These are phyloP conservation scores for Trichoderma gamsii DNA, from an alignment of 495 filamentous ascomycete species.

Conservation along the genomic window DNA sequence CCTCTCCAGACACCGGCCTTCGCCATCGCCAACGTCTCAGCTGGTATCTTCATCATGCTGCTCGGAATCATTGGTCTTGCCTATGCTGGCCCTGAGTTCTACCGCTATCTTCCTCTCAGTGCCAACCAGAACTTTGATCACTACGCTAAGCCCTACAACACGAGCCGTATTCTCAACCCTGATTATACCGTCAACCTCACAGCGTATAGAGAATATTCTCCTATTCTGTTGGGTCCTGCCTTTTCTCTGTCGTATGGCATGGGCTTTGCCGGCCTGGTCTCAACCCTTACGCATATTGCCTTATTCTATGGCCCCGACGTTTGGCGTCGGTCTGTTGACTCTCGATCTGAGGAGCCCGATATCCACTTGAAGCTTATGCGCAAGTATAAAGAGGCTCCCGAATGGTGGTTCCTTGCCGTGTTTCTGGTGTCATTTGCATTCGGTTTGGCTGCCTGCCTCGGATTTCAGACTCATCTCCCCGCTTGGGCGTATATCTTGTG, in stretches of 20 bases:
- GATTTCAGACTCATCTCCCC: constrained; percentile 42
- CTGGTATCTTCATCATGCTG: constrained; percentile 34
- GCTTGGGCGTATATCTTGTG: constrained; percentile 55
- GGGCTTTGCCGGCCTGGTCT: constrained; percentile 52
- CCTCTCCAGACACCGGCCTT: constrained; percentile 51
- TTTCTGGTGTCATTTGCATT: constrained; percentile 46
- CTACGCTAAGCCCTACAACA: constrained; percentile 45
- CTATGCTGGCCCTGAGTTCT: constrained; percentile 48
- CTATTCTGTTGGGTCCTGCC: constrained; percentile 55
- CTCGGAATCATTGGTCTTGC: constrained; percentile 36
- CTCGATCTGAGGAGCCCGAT: constrained; percentile 51
- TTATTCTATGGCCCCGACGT: constrained; percentile 54
- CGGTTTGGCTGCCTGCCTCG: constrained; percentile 45
- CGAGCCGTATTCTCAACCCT: constrained; percentile 46
- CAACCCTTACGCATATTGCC: constrained; percentile 48
- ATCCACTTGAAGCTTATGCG: constrained; percentile 59
- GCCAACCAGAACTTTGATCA: constrained; percentile 50
- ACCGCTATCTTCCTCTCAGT: constrained; percentile 33
- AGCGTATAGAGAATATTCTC: constrained; percentile 53
- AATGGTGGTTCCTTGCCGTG: constrained; percentile 57
- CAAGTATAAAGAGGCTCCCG: constrained; percentile 51
- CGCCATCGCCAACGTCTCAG: constrained; percentile 41
- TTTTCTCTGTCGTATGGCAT: constrained; percentile 55
- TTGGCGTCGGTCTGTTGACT: constrained; percentile 41
- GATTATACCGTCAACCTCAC: constrained; percentile 47